Evolutionary conservation across 2,329 filamentous ascomycete genomes (phyloP), one percentile per base, ranked within the genome.

Genomic region (Fusarium sp.): DNA sequence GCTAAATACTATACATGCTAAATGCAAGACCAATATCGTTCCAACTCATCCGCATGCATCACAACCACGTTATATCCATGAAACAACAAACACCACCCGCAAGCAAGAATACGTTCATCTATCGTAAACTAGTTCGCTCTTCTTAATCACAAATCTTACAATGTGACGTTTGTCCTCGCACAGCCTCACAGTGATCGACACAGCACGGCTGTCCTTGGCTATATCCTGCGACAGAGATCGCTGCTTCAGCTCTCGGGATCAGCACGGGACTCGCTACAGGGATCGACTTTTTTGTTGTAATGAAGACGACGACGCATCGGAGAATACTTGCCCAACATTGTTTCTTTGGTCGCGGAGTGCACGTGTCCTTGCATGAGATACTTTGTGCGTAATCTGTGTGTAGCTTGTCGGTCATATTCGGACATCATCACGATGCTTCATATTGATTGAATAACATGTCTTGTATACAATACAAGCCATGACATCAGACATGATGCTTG

Each of bases 121-220:
- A 35, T 36, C 22, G 36, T 30, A 38, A 53, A 60, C 51, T 51
- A 18, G 45, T n/a, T 12, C 20, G 24, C 47, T 38, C 63, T 24
- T 24, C 36, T 28, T 14, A 20, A 36, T 13, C 30, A 15, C 44
- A 28, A 48, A 36, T 22, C 26, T 45, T 56, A n/a, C 36, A 35
- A 22, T 24, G 26, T 56, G 51, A 48, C 44, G 53, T 58, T 47
- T 57, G n/a, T 39, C 48, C 42, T 66, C 41, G n/a, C 58, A 22
- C 65, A 41, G 50, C 48, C 39, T 63, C 58, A n/a, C 26, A 22
- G 59, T 32, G 71, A 74, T 74, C 71, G 32, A 24, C 71, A 55
- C 22, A 11, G 26, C 41, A 44, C 50, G 38, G 30, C 64, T 42
- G 17, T 51, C 44, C 36, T 69, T 69, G 50, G 66, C 36, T 38